Evolutionary conservation across 2,329 filamentous ascomycete genomes (phyloP).

Genomic region (Graphilbum ipis-grandicollis): DNA sequence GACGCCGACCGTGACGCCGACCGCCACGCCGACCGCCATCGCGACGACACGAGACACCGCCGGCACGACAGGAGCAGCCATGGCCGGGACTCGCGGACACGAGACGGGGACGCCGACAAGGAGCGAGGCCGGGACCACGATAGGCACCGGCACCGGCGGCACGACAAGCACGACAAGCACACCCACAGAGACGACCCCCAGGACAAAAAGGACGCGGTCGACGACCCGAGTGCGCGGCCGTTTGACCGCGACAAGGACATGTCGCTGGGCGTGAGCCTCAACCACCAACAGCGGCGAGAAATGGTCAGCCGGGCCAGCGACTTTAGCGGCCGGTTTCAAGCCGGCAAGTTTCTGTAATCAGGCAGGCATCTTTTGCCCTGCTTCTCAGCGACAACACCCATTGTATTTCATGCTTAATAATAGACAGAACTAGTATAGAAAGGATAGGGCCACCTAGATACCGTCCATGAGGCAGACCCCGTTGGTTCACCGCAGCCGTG

Average conservation of each 20-base stretch:
- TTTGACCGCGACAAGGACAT: constrained; percentile 96
- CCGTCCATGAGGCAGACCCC: no score
- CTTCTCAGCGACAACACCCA: no score
- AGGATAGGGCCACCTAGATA: neutral
- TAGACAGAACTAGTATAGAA: no score
- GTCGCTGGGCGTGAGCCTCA: constrained; percentile 55
- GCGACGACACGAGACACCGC: neutral
- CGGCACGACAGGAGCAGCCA: neutral
- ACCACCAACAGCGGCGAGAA: constrained; percentile 56
- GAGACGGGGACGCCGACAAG: neutral
- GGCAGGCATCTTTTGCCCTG: no score
- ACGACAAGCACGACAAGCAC: no score
- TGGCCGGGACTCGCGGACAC: neutral
- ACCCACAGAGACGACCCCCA: no score
- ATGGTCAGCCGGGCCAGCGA: constrained; percentile 63
- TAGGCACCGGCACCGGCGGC: constrained; percentile 9
- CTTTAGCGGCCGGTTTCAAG: constrained; percentile 67
- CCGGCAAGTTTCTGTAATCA: constrained; percentile 49
- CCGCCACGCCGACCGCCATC: neutral
- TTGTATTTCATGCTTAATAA: neutral
- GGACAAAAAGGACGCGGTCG: constrained; percentile 15
- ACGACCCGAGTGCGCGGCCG: constrained; percentile 75
- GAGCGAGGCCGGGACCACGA: neutral
- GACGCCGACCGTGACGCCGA: neutral
- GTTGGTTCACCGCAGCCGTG: no score